These are phyloP conservation scores for Hippophae rhamnoides DNA, from an alignment of 306 rosid genomes.

Conservation along the genomic window DNA sequence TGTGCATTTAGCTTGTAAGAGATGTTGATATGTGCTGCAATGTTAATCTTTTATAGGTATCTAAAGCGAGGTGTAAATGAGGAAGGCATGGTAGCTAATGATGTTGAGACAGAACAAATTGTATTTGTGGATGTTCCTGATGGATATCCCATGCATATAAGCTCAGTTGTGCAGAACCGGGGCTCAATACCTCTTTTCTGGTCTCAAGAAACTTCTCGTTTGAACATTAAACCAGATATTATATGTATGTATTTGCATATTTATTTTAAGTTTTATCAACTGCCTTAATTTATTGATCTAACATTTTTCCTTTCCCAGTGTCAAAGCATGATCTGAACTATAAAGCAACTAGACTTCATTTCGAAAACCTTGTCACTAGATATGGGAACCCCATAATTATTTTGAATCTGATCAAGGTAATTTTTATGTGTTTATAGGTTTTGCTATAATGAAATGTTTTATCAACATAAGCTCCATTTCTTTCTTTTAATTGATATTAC, in stretches of 20 bases:
- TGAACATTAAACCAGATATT: slow-evolving; percentile 86
- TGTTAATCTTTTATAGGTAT: slow-evolving; percentile 45
- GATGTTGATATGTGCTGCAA: slow-evolving; percentile 3
- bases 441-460: too few relatives aligned
- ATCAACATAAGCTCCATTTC: too few relatives aligned
- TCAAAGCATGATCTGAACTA: slow-evolving; percentile 56
- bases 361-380: slow-evolving; percentile 83
- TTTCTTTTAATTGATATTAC: too few relatives aligned
- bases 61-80: slow-evolving; percentile 95
- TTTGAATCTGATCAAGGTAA: slow-evolving; percentile 92
- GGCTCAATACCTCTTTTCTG: slow-evolving; percentile 98
- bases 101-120: slow-evolving; percentile 96
- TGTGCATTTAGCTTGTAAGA: not conserved
- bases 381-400: slow-evolving; percentile 90
- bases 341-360: slow-evolving; percentile 92
- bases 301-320: slow-evolving; percentile 42
- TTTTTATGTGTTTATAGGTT: not conserved
- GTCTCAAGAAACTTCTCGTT: slow-evolving; percentile 94
- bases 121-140: slow-evolving; percentile 56
- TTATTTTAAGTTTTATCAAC: not conserved
- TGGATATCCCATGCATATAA: slow-evolving; percentile 64
- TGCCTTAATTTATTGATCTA: slow-evolving; percentile 14
- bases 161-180: slow-evolving; percentile 88
- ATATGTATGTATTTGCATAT: slow-evolving; percentile 49
- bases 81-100: slow-evolving; percentile 95